Conservation (phyloP, 345 rosid genomes). For the Eucalyptus marginata region DNA sequence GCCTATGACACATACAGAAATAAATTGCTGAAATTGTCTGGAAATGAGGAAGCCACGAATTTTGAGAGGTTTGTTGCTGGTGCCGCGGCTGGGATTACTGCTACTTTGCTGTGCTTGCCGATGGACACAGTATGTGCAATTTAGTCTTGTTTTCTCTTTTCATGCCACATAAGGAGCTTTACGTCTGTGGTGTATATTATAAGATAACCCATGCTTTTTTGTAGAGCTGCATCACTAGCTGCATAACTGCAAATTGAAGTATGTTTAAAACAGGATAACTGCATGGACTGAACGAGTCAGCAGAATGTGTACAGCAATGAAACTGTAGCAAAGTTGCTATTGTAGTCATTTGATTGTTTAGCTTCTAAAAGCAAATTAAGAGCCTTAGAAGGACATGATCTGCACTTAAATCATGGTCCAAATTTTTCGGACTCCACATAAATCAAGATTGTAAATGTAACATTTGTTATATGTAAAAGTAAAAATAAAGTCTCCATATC, state of each 20-base stretch:
- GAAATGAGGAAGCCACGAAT: slow-evolving; percentile 69
- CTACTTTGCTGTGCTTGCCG: slow-evolving; percentile 80
- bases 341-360: neutral
- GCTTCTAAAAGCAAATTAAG: neutral
- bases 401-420: neutral
- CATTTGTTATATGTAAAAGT: neutral
- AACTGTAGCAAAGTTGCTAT: neutral
- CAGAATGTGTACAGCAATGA: neutral
- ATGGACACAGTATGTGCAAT: slow-evolving; percentile 75
- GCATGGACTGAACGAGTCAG: neutral
- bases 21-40: slow-evolving; percentile 45
- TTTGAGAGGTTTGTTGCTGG: slow-evolving; percentile 89
- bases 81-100: slow-evolving; percentile 94
- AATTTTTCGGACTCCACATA: neutral
- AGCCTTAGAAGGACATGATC: neutral
- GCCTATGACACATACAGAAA: slow-evolving; percentile 79
- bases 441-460: neutral
- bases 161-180: neutral
- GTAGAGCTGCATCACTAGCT: neutral
- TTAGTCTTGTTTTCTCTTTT: neutral
- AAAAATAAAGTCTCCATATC: neutral
- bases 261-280: neutral
- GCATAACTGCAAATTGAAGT: neutral
- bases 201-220: neutral
- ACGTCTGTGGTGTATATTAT: neutral